Evolutionary conservation across 345 rosid genomes (phyloP).

Genomic region (Pistacia vera): DNA sequence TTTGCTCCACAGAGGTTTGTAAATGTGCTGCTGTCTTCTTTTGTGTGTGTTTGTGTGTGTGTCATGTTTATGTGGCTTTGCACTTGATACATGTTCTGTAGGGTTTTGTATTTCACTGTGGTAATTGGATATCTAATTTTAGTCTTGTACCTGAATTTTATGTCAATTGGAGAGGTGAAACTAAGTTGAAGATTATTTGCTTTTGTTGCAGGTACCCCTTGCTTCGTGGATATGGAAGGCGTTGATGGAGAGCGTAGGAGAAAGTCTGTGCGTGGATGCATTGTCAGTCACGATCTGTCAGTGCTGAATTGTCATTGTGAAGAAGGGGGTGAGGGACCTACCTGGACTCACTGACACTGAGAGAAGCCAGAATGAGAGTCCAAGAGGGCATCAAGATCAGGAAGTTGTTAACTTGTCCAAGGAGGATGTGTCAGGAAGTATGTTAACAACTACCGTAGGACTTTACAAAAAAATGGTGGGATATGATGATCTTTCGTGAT

Average conservation of each 20-base stretch:
- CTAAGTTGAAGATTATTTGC: not conserved
- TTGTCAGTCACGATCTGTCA: constrained; percentile 84
- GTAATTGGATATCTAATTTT: not conserved
- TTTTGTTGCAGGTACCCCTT: constrained; percentile 59
- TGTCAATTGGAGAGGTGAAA: too few species aligned
- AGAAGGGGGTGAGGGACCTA: constrained; percentile 82
- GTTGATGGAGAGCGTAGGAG: constrained; percentile 80
- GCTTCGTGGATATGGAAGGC: constrained; percentile 82
- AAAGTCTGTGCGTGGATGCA: constrained; percentile 93
- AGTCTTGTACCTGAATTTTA: not conserved
- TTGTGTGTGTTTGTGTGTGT: not conserved
- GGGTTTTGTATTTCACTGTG: not conserved
- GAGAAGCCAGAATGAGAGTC: constrained; percentile 96
- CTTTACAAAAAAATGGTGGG: constrained; percentile 74
- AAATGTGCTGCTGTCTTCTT: not conserved
- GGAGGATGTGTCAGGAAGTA: constrained; percentile 92
- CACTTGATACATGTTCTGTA: not conserved
- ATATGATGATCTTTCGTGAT: not conserved
- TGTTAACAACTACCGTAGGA: constrained; percentile 83
- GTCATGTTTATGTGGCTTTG: not conserved
- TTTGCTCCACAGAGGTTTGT: constrained; percentile 71
- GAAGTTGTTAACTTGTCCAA: constrained; percentile 78
- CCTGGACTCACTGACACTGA: constrained; percentile 91
- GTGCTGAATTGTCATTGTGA: constrained; percentile 85
- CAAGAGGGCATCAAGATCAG: constrained; percentile 90